phyloP scores from a whole-genome alignment of 768 basidiomycete species.

The Suillus subluteus region DNA sequence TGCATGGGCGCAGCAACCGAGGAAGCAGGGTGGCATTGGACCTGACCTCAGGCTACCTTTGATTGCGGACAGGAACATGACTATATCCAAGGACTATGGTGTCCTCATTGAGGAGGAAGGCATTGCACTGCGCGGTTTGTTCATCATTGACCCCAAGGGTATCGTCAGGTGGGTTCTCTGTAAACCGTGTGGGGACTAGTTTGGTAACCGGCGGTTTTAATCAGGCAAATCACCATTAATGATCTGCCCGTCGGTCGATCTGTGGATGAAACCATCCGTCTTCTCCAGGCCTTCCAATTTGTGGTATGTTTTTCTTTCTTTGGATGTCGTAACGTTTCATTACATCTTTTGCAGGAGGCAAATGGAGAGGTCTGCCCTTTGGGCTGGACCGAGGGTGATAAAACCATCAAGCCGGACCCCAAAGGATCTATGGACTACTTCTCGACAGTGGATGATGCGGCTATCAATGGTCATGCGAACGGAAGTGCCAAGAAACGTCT shows the following conservation, averaged over 20 bases:
- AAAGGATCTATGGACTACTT: slow-evolving; percentile 79
- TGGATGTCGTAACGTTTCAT: slow-evolving; percentile 2
- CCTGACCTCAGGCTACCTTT: slow-evolving; percentile 86
- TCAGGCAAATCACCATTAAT: slow-evolving; percentile 84
- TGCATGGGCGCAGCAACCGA: slow-evolving; percentile 82
- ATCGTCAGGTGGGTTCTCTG: slow-evolving; percentile 53
- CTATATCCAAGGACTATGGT: slow-evolving; percentile 83
- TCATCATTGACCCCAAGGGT: slow-evolving; percentile 87
- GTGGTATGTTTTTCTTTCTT: slow-evolving; percentile 48
- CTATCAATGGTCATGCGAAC: slow-evolving; percentile 39
- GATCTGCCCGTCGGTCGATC: slow-evolving; percentile 95
- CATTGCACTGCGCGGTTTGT: slow-evolving; percentile 84
- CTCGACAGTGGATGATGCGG: slow-evolving; percentile 30
- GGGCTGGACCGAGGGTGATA: slow-evolving; percentile 82
- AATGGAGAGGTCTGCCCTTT: slow-evolving; percentile 94
- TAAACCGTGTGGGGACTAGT: not conserved
- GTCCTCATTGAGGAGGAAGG: slow-evolving; percentile 89
- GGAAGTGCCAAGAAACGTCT: slow-evolving; percentile 58
- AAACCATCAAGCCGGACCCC: slow-evolving; percentile 85
- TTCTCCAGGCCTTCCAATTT: slow-evolving; percentile 94
- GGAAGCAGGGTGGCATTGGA: slow-evolving; percentile 88
- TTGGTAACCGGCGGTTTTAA: not conserved
- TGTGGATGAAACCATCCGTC: slow-evolving; percentile 89
- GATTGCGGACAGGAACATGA: slow-evolving; percentile 78
- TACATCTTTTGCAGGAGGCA: slow-evolving; percentile 56